These are phyloP conservation scores for Halophytophthora polymorphica DNA, from an alignment of 352 stramenopile species.

Conservation along the genomic window DNA sequence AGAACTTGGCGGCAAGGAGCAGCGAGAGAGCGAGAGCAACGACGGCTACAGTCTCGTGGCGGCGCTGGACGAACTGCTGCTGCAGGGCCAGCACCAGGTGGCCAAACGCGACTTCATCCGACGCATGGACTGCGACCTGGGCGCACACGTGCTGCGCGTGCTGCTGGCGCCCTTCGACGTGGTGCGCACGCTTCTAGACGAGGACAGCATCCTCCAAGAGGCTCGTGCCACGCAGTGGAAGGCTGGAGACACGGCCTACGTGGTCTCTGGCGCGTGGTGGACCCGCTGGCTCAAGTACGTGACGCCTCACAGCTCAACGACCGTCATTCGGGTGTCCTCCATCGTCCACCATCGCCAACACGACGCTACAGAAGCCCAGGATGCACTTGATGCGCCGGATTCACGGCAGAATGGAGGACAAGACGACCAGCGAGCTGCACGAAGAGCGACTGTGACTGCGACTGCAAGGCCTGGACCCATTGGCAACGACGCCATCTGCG, in stretches of 20 bases:
- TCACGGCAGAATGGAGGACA: conserved; percentile 4
- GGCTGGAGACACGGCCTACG: conserved; percentile 43
- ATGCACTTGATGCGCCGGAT: conserved; percentile 16
- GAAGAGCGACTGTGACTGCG: conserved; percentile 8
- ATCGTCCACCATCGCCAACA: background rate
- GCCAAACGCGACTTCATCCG: conserved; percentile 17
- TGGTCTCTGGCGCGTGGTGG: conserved; percentile 60
- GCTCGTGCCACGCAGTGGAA: conserved; percentile 36
- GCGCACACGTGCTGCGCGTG: conserved; percentile 38
- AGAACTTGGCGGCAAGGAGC: conserved; percentile 17
- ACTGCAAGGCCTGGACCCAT: conserved; percentile 41
- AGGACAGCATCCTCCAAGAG: conserved; percentile 36
- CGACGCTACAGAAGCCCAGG: conserved; percentile 13
- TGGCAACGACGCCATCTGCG: conserved; percentile 38
- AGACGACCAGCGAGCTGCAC: background rate
- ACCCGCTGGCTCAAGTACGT: conserved; percentile 46
- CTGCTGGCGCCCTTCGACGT: conserved; percentile 61
- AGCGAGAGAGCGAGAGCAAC: conserved; percentile 16
- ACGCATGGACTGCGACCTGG: conserved; percentile 20
- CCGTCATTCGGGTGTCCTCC: background rate
- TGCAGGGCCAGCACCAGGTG: conserved; percentile 13
- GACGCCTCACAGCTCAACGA: conserved; percentile 7
- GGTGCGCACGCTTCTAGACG: conserved; percentile 37
- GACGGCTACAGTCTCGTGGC: conserved; percentile 20
- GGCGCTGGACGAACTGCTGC: conserved; percentile 24